These are phyloP conservation scores for Iris pallida DNA, from an alignment of 116 monocot species.

Conservation along the genomic window DNA sequence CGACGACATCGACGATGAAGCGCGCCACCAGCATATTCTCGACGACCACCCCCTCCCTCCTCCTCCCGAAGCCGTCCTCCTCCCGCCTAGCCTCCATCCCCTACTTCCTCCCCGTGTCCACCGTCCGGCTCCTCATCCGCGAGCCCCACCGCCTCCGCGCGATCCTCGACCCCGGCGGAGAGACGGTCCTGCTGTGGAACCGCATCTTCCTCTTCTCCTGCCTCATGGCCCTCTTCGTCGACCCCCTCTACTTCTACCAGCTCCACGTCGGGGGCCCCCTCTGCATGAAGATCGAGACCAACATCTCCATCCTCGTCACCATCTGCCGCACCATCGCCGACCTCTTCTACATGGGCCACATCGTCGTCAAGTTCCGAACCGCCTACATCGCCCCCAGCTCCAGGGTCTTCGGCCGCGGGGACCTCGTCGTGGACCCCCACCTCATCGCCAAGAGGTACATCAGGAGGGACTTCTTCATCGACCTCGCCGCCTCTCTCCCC, in stretches of 20 bases:
- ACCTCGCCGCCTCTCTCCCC: conserved; percentile 72
- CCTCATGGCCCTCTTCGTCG: conserved; percentile 78
- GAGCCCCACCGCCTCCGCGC: conserved; percentile 29
- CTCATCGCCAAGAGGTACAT: conserved; percentile 75
- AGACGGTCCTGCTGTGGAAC: conserved; percentile 75
- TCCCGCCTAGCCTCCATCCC: not conserved
- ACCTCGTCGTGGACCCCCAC: conserved; percentile 65
- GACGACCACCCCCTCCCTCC: too few species aligned
- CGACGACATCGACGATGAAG: too few species aligned
- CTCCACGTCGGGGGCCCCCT: conserved; percentile 57
- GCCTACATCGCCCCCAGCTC: conserved; percentile 92
- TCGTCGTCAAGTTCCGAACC: conserved; percentile 79
- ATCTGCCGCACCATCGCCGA: conserved; percentile 73
- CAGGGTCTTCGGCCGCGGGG: conserved; percentile 85
- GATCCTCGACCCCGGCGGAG: conserved; percentile 84
- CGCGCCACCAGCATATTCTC: too few species aligned
- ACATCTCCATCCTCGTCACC: conserved; percentile 52
- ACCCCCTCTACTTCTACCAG: conserved; percentile 88
- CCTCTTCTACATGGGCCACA: conserved; percentile 69
- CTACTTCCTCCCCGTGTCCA: conserved; percentile 1
- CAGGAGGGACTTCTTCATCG: conserved; percentile 59
- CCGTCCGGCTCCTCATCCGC: conserved; percentile 8
- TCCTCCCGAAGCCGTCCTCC: too few species aligned
- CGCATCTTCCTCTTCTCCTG: conserved; percentile 77
- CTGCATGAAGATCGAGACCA: conserved; percentile 58